Evolutionary conservation across 2,329 filamentous ascomycete genomes (phyloP), one percentile per base, ranked within the genome.

Genomic region (Arthrobotrys iridis): DNA sequence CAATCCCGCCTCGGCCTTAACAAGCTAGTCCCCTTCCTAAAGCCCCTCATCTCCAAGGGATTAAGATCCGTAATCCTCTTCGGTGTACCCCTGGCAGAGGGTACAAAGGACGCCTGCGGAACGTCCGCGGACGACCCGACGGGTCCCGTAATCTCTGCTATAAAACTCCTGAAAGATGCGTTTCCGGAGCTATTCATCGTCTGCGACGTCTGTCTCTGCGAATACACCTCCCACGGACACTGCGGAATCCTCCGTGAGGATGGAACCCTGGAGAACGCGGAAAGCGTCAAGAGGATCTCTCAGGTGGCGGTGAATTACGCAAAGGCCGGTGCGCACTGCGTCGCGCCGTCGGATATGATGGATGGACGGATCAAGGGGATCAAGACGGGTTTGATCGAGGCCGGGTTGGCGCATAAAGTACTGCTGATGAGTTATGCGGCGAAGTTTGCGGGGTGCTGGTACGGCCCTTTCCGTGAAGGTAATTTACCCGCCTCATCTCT

Each of bases 261-360:
- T 81, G 93, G 93, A 77, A 91, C 89, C 77, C 86, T 99, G 74
- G 97, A 98, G 87, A 98, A 99, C 81, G 88, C 90, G 77, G 87
- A 96, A 50, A 97, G 93, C 2, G 93, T 98, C 6, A 94, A 98
- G 81, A 90, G 95, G 77, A 93, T 99, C 79, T 94, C 92, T 2
- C 93, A 98, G 82, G 94, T 98, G n/a, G 94, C 95, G n/a, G 86
- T 98, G 77, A 92, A 94, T 33, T 99, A 99, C 81, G 95, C 95
- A n/a, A 87, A 90, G 80, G 95, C 95, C 13, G 95, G 95, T 68
- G 95, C 94, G 0, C 95, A 99, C 83, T 98, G 94, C 82, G 93
- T 99, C 26, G 95, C 95, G 0, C 95, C 95, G 1, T 97, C 93
- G 0, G 95, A 99, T 82, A 99, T 99, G 95, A 99, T 98, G 82